Percentiles rank a stretch among this genome's conserved stretches.
These are phyloP conservation scores for Jasminum sambac DNA, from an alignment of 257 asterid species.

Conservation along the genomic window DNA sequence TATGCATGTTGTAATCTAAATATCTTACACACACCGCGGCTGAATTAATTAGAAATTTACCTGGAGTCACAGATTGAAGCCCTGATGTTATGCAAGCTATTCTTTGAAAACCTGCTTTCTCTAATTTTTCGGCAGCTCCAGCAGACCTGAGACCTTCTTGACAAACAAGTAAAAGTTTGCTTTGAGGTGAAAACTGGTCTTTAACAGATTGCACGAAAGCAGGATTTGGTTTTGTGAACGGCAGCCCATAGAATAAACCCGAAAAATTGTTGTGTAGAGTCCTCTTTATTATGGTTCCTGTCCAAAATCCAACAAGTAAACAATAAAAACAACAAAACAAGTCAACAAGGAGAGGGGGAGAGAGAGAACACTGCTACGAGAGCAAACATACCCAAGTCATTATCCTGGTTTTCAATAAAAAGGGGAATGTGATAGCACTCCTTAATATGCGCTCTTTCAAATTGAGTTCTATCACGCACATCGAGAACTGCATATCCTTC, in stretches of 20 bases:
- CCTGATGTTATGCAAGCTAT: conserved; percentile 89
- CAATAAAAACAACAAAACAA: background rate
- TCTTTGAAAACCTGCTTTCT: conserved; percentile 66
- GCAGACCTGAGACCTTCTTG: conserved; percentile 93
- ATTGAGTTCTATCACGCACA: conserved; percentile 79
- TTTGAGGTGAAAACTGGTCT: conserved; percentile 68
- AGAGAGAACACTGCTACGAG: background rate
- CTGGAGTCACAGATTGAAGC: conserved; percentile 77
- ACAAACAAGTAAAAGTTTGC: conserved; percentile 87
- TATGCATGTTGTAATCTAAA: background rate
- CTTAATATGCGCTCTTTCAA: conserved; percentile 74
- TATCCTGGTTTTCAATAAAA: conserved; percentile 75
- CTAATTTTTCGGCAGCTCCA: conserved; percentile 74
- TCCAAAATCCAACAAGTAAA: conserved; percentile 11
- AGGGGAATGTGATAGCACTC: conserved; percentile 75
- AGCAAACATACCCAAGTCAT: conserved; percentile 55
- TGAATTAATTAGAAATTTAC: conserved; percentile 37
- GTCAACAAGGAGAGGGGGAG: no score
- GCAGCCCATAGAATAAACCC: conserved; percentile 82
- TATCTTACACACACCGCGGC: background rate
- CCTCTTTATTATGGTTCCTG: conserved; percentile 77
- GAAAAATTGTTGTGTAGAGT: conserved; percentile 83
- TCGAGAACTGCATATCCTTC: conserved; percentile 77
- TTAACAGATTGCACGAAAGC: conserved; percentile 69
- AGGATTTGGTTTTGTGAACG: conserved; percentile 79